phyloP scores from a whole-genome alignment of 2,329 filamentous ascomycete genomes.

The Beauveria sp. region DNA sequence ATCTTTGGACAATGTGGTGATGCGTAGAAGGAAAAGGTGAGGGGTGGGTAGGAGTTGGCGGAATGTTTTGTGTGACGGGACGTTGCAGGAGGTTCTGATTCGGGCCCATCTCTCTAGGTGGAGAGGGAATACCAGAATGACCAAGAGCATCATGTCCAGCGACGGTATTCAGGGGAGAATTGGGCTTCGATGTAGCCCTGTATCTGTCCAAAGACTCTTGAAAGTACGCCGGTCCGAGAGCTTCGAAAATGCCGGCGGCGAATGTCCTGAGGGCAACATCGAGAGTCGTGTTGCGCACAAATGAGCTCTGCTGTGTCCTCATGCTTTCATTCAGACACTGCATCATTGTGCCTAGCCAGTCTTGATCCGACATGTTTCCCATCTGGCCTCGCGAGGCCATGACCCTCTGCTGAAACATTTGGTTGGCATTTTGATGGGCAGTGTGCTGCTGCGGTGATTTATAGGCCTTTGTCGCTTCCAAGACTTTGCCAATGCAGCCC shows the following conservation, averaged over 20 bases:
- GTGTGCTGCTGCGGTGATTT: background rate
- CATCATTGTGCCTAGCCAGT: conserved; percentile 5
- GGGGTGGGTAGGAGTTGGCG: background rate
- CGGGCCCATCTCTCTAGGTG: background rate
- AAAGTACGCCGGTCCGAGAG: conserved; percentile 1
- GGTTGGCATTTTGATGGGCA: conserved; percentile 4
- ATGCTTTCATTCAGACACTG: conserved; percentile 8
- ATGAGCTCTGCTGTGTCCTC: background rate
- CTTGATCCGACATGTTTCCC: background rate
- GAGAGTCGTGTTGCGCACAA: conserved; percentile 1
- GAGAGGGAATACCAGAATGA: background rate
- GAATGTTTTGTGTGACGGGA: background rate
- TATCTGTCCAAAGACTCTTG: background rate
- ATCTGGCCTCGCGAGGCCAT: background rate
- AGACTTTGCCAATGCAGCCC: background rate
- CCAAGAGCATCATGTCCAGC: background rate
- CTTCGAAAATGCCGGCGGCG: background rate
- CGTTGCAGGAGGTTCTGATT: background rate
- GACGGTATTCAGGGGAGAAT: background rate
- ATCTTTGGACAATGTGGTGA: background rate
- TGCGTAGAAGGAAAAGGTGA: background rate
- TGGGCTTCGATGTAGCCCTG: background rate
- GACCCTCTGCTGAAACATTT: conserved; percentile 5
- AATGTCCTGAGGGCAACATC: conserved; percentile 2
- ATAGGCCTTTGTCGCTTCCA: background rate